A percentile compares a stretch with the other conserved stretches of the same genome.
Conservation (phyloP, 257 asterid species). For the Voacanga thouarsii region DNA sequence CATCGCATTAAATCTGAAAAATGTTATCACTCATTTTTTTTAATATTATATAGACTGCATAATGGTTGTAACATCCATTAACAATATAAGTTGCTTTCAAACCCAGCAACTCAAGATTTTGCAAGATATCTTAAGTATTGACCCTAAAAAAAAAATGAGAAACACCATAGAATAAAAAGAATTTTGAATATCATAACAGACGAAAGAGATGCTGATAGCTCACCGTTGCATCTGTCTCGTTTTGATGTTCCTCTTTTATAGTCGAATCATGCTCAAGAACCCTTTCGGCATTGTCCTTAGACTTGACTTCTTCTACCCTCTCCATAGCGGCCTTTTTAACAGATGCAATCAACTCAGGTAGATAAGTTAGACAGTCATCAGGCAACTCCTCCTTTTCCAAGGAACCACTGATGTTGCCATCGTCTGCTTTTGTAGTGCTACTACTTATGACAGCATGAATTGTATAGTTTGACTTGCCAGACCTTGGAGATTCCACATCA, state of each 20-base stretch:
- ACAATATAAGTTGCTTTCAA: no score
- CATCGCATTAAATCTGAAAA: no score
- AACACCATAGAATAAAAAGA: neutral
- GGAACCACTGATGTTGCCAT: conserved; percentile 20
- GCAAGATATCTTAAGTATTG: no score
- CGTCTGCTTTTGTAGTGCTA: conserved; percentile 31
- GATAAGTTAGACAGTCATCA: conserved; percentile 50
- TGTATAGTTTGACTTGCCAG: conserved; percentile 21
- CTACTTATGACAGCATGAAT: conserved; percentile 27
- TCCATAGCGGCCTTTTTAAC: conserved; percentile 56
- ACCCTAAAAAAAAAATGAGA: neutral
- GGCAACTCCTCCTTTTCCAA: conserved; percentile 21
- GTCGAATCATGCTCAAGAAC: conserved; percentile 27
- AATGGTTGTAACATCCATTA: no score
- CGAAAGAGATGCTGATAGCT: conserved; percentile 16
- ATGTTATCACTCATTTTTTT: no score
- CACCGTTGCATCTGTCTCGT: conserved; percentile 60
- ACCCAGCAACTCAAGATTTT: no score
- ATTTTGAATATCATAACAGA: neutral
- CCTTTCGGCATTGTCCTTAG: conserved; percentile 36
- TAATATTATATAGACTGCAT: no score
- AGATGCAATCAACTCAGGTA: conserved; percentile 71
- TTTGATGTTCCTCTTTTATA: conserved; percentile 41
- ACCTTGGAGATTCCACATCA: conserved; percentile 24
- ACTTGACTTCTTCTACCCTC: conserved; percentile 58